Conservation (phyloP, 176 grass and related monocot genomes). For the Sorghum bicolor region DNA sequence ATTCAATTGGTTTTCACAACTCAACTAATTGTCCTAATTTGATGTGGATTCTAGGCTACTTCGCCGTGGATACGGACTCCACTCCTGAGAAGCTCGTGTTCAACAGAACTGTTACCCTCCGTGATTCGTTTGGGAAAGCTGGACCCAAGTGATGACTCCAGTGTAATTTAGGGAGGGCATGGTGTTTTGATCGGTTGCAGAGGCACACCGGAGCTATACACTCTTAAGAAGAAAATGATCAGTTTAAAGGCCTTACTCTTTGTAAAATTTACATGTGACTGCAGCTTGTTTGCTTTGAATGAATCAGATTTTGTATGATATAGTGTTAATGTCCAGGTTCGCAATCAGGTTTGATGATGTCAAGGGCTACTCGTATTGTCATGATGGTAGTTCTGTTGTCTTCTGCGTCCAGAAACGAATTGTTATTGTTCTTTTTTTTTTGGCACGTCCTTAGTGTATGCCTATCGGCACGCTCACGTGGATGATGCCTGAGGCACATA, state of each 20-base stretch:
- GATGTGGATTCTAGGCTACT: constrained; percentile 60
- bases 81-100: constrained; percentile 62
- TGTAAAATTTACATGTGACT: constrained; percentile 11
- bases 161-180: background rate
- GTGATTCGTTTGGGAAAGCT: constrained; percentile 78
- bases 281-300: background rate
- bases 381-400: background rate
- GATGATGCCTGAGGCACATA: no score
- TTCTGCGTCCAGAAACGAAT: background rate
- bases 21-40: background rate
- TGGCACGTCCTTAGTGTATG: background rate
- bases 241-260: background rate
- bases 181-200: background rate
- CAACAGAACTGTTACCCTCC: constrained; percentile 85
- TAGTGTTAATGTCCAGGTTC: background rate
- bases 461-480: no score
- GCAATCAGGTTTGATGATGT: background rate
- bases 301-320: background rate
- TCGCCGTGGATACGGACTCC: constrained; percentile 75
- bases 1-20: background rate
- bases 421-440: background rate
- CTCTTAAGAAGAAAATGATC: background rate
- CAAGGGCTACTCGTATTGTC: background rate
- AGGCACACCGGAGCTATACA: background rate
- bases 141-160: constrained; percentile 42